Evolutionary conservation across 1,139 yeast genomes (phyloP), one percentile per base, ranked within the genome.

Genomic region (Candida sp.): DNA sequence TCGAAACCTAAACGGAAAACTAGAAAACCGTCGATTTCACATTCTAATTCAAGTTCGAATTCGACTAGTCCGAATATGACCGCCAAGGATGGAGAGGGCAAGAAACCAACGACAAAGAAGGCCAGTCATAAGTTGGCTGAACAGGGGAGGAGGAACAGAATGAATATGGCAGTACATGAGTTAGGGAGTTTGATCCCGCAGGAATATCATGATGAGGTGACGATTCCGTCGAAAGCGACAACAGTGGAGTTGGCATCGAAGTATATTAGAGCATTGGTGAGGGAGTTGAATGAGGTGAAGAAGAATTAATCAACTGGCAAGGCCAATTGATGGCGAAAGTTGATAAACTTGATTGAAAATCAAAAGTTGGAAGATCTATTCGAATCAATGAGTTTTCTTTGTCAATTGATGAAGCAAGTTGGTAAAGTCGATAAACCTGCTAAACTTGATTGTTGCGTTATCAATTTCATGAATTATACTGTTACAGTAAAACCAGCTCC

Each of bases 101-200:
- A 63, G 43, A 66, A 61, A 47, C 63, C 63, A 2, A 61, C 75
- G 0, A 71, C 77, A 25, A 84, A 85, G 60, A 84, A 84, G 53
- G 86, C 93, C 4, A 83, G 87, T 22, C 99, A 93, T 64, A 91
- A 93, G 59, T 75, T 88, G 23, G 98, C 99, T 0, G 99, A 93
- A 64, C 97, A 93, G 64, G 98, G 97, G 8, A 75, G 99, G 47
- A 78, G 99, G 54, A 90, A 91, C 61, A 73, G 99, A 51, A 85
- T 93, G 84, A 93, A 93, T 63, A 67, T 73, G 45, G 98, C 97
- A 0, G 82, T 93, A 21, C 81, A 80, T 39, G 96, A 88, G 41
- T 68, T 93, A 45, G 84, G 85, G 3, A 57, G 71, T 8, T 66
- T 89, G 49, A 75, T 93, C 22, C 95, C 96, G 0, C 79, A 82